Percentiles rank a stretch among this genome's conserved stretches.
phyloP scores from a whole-genome alignment of 192 early-diverging fungal species.

The Chytriomyces sp. region DNA sequence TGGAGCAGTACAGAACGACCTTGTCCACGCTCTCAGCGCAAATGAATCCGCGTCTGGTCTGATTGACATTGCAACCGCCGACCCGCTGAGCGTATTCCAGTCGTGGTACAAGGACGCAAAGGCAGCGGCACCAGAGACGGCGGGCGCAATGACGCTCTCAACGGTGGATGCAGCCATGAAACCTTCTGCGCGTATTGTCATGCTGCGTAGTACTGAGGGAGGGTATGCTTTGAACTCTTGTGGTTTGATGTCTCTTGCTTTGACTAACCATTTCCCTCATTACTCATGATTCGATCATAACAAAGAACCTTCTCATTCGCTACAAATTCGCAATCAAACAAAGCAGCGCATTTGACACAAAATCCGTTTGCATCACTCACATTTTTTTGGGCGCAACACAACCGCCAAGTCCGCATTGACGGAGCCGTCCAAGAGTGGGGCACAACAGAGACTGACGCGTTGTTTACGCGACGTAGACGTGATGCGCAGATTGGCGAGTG shows the following conservation, averaged over 20 bases:
- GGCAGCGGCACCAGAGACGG: slow-evolving; percentile 40
- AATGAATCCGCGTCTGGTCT: too few species aligned
- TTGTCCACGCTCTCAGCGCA: too few species aligned
- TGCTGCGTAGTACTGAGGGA: neutral
- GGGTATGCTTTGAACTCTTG: neutral
- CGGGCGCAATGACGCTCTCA: slow-evolving; percentile 55
- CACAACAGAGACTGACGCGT: neutral
- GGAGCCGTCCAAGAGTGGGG: neutral
- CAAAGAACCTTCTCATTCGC: neutral
- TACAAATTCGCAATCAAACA: neutral
- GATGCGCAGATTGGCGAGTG: slow-evolving; percentile 22
- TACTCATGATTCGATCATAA: neutral
- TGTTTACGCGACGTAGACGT: neutral
- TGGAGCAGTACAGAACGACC: too few species aligned
- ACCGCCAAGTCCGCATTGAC: slow-evolving; percentile 9
- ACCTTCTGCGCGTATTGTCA: slow-evolving; percentile 51
- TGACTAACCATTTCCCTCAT: neutral
- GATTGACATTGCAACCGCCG: neutral
- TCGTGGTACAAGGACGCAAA: slow-evolving; percentile 51
- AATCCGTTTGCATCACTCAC: neutral
- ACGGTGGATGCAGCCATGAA: slow-evolving; percentile 36
- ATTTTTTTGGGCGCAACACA: neutral
- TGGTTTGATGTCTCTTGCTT: neutral
- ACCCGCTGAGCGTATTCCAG: slow-evolving; percentile 54
- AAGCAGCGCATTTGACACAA: neutral